phyloP scores from a whole-genome alignment of 225 moss, liverwort and hornwort species.

The Ulota crispa region DNA sequence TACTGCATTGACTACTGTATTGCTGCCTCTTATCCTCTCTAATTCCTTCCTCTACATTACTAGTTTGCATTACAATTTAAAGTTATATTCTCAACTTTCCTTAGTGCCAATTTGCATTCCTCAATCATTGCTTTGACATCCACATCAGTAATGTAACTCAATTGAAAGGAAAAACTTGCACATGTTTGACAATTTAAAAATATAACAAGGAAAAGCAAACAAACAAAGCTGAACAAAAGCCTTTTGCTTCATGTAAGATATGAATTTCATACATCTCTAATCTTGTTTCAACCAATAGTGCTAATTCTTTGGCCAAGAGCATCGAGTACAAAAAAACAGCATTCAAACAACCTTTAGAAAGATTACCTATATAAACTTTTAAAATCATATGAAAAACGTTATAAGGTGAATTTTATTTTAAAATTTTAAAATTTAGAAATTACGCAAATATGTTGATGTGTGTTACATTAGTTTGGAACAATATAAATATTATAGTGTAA shows the following conservation, averaged over 20 bases:
- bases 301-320: conserved; percentile 17
- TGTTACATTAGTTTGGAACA: no score
- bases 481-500: no score
- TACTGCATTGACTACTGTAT: no score
- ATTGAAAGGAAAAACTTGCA: neutral
- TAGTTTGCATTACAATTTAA: conserved; percentile 14
- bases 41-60: no score
- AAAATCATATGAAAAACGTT: no score
- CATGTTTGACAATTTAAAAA: no score
- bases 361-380: no score
- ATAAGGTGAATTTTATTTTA: no score
- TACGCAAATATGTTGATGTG: no score
- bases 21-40: no score
- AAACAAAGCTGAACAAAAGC: neutral
- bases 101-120: neutral
- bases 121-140: neutral
- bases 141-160: neutral
- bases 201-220: neutral
- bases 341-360: no score
- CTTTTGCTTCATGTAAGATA: neutral
- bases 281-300: neutral
- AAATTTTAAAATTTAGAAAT: no score
- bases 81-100: neutral
- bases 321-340: neutral
- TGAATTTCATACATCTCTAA: conserved; percentile 2